These are phyloP conservation scores for Picea sitchensis DNA, from an alignment of 75 land plant species.

Conservation along the genomic window DNA sequence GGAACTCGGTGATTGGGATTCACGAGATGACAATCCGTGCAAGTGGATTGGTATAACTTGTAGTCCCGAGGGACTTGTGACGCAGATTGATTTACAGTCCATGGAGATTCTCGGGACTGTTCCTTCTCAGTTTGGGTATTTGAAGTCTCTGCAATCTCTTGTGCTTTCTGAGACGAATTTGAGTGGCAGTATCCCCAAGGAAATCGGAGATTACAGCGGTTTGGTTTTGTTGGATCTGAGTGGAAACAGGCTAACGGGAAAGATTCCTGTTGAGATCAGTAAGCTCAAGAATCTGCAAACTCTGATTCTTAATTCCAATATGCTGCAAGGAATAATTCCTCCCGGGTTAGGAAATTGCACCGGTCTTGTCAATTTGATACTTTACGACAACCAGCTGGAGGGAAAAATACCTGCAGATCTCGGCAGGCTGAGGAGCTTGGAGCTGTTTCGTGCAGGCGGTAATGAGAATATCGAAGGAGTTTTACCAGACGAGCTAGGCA, in stretches of 20 bases:
- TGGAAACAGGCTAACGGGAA: slow-evolving; percentile 51
- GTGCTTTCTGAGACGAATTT: slow-evolving; percentile 68
- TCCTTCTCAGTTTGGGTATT: slow-evolving; percentile 37
- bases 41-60: slow-evolving; percentile 59
- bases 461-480: slow-evolving; percentile 69
- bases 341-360: slow-evolving; percentile 46
- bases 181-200: slow-evolving; percentile 63
- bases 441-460: slow-evolving; percentile 65
- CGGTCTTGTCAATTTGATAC: slow-evolving; percentile 29
- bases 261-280: slow-evolving; percentile 53
- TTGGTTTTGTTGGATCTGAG: slow-evolving; percentile 56
- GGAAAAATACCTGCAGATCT: slow-evolving; percentile 59
- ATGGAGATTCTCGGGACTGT: slow-evolving; percentile 46
- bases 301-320: slow-evolving; percentile 57
- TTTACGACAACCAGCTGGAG: slow-evolving; percentile 75
- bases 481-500: slow-evolving; percentile 71
- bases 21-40: slow-evolving; percentile 31
- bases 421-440: slow-evolving; percentile 41
- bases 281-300: slow-evolving; percentile 34
- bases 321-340: slow-evolving; percentile 67
- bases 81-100: slow-evolving; percentile 32
- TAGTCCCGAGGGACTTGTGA: slow-evolving; percentile 21
- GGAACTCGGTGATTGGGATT: slow-evolving; percentile 27
- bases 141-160: slow-evolving; percentile 37
- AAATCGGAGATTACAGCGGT: slow-evolving; percentile 26